Conservation (phyloP, 2,329 filamentous ascomycete species). For the Fusarium coffeatum region DNA sequence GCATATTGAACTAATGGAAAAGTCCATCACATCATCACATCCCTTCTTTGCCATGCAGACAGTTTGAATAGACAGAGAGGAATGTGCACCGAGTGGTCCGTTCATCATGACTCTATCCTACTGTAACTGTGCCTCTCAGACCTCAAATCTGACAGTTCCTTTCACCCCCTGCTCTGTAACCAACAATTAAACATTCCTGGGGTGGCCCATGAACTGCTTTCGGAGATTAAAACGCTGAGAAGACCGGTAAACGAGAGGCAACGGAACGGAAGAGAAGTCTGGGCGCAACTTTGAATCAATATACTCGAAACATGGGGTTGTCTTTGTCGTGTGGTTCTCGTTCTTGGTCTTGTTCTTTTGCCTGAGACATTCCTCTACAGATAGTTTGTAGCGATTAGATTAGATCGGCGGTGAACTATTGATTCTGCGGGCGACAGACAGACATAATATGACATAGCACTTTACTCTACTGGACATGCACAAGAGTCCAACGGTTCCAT, state of each 20-base stretch:
- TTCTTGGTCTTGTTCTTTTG: not conserved
- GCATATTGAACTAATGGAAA: slow-evolving; percentile 7
- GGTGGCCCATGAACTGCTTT: slow-evolving; percentile 1
- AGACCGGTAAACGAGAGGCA: not conserved
- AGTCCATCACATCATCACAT: slow-evolving; percentile 11
- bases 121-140: not conserved
- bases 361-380: slow-evolving; percentile 10
- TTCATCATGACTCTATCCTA: slow-evolving; percentile 4
- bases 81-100: slow-evolving; percentile 21
- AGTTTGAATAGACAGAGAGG: not conserved
- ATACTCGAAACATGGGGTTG: slow-evolving; percentile 21
- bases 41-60: slow-evolving; percentile 8
- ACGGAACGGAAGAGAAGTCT: not conserved
- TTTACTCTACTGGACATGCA: not conserved
- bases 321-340: not conserved
- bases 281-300: slow-evolving; percentile 1
- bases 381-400: slow-evolving; percentile 1
- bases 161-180: not conserved
- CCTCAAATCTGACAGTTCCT: not conserved
- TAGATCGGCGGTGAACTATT: slow-evolving; percentile 31
- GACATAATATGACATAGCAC: not conserved
- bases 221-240: slow-evolving; percentile 6
- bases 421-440: not conserved
- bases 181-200: slow-evolving; percentile 14
- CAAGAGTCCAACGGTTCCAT: slow-evolving; percentile 8